These are phyloP conservation scores for Corynascus novoguineensis DNA, from an alignment of 495 filamentous ascomycete genomes.

Conservation along the genomic window DNA sequence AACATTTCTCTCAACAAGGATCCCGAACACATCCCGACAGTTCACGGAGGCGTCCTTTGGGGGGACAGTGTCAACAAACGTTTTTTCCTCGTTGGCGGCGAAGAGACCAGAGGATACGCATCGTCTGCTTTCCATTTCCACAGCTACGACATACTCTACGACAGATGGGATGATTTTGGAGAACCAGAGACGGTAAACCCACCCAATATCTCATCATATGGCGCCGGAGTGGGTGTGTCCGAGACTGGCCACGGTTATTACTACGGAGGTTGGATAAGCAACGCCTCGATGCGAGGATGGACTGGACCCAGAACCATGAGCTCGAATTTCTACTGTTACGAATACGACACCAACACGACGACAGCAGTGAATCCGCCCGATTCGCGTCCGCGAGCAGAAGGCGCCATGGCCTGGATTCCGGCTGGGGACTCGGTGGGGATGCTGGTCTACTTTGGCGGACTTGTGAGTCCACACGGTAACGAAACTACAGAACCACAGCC, in stretches of 20 bases:
- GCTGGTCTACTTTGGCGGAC: background rate
- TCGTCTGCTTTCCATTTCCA: background rate
- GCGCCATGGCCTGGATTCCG: background rate
- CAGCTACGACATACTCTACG: constrained; percentile 1
- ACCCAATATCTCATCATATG: background rate
- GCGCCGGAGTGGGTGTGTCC: background rate
- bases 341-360: background rate
- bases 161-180: constrained; percentile 2
- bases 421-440: background rate
- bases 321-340: background rate
- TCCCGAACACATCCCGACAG: background rate
- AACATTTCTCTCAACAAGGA: background rate
- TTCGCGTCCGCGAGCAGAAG: background rate
- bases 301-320: background rate
- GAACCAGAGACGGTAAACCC: background rate
- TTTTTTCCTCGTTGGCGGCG: background rate
- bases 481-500: no score
- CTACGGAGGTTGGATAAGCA: constrained; percentile 3
- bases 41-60: background rate
- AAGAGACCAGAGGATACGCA: background rate
- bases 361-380: background rate
- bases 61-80: background rate
- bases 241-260: constrained; percentile 1
- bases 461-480: no score
- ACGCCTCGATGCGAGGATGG: constrained; percentile 1